Conservation (phyloP, 2,329 filamentous ascomycete genomes). For the Pseudogymnoascus sp. region DNA sequence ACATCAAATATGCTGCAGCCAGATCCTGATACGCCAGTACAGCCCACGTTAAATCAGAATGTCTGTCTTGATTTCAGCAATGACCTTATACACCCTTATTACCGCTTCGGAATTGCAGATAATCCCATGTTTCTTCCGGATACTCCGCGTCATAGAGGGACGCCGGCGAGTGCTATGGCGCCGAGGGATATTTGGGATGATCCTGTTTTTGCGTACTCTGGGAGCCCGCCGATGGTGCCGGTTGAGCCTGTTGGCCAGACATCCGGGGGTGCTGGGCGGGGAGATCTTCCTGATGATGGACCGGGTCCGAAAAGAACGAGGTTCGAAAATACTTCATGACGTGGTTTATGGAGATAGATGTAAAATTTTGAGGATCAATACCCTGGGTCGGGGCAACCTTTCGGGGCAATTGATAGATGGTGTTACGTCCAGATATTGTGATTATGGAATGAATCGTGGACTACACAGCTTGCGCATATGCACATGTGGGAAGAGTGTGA, state of each 20-base stretch:
- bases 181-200: constrained; percentile 6
- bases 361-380: not conserved
- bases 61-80: not conserved
- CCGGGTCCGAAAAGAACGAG: not conserved
- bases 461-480: not conserved
- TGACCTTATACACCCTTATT: not conserved
- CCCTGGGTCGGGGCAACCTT: not conserved
- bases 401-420: not conserved
- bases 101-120: not conserved
- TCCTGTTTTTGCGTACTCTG: constrained; percentile 1
- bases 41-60: not conserved
- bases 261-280: not conserved
- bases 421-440: not conserved
- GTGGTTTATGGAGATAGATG: not conserved
- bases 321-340: not conserved
- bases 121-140: not conserved
- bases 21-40: not conserved
- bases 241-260: not conserved
- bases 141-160: not conserved
- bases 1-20: not conserved
- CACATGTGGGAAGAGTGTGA: not conserved
- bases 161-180: not conserved
- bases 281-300: not conserved
- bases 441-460: too few species aligned
- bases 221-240: not conserved